Evolutionary conservation across 805 yeast species (phyloP).

Genomic region (Kodamaea hsintzibuensis): DNA sequence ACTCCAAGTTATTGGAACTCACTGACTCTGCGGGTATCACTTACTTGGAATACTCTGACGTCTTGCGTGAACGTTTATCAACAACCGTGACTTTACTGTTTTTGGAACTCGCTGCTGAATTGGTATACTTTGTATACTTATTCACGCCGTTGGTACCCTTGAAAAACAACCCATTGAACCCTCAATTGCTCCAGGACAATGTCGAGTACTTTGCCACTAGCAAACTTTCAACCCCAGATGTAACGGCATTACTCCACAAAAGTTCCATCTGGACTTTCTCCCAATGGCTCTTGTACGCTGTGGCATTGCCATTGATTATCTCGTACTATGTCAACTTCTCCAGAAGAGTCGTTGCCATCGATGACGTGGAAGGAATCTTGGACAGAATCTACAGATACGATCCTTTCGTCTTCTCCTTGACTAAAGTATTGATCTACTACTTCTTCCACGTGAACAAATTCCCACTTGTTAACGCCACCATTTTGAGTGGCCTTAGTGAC

Average conservation of each 20-base stretch:
- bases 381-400: slow-evolving; percentile 46
- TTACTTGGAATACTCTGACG: slow-evolving; percentile 34
- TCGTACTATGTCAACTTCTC: slow-evolving; percentile 57
- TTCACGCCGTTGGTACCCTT: slow-evolving; percentile 38
- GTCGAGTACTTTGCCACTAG: slow-evolving; percentile 23
- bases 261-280: slow-evolving; percentile 30
- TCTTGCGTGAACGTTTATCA: slow-evolving; percentile 41
- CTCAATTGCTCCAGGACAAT: slow-evolving; percentile 36
- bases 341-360: slow-evolving; percentile 34
- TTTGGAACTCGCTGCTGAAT: slow-evolving; percentile 32
- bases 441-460: slow-evolving; percentile 36
- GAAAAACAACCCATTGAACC: slow-evolving; percentile 36
- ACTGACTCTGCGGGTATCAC: slow-evolving; percentile 40
- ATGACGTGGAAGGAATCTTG: slow-evolving; percentile 33
- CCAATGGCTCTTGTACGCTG: slow-evolving; percentile 44
- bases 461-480: slow-evolving; percentile 26
- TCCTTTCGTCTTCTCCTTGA: slow-evolving; percentile 48
- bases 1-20: slow-evolving; percentile 27
- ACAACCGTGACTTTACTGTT: slow-evolving; percentile 37
- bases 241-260: slow-evolving; percentile 28
- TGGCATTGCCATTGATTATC: slow-evolving; percentile 40
- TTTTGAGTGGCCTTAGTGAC: slow-evolving; percentile 26
- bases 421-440: slow-evolving; percentile 46
- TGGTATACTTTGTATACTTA: slow-evolving; percentile 30
- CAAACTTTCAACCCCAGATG: slow-evolving; percentile 34